Percentiles rank a stretch among this genome's conserved stretches.
Evolutionary conservation across 305 asterid genomes (phyloP).

Genomic region (Fraxinus angustifolia): DNA sequence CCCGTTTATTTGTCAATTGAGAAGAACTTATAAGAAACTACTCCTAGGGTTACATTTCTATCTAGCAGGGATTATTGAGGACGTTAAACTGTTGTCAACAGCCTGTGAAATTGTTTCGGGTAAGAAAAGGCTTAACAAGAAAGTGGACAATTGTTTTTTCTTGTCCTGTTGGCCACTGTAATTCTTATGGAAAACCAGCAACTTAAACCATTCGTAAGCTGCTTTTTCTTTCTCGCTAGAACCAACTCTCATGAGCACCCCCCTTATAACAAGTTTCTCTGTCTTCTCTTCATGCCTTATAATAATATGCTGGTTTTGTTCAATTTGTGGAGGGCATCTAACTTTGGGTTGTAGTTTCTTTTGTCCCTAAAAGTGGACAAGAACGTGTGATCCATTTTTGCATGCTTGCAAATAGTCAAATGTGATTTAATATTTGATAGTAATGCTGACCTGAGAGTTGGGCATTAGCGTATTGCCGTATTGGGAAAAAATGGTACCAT

Average conservation of each 20-base stretch:
- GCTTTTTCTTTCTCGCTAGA: not conserved
- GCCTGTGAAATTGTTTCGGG: not conserved
- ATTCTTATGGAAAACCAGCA: not conserved
- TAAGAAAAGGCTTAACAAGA: slow-evolving; percentile 1
- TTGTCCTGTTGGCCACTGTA: not conserved
- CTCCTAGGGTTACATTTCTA: not conserved
- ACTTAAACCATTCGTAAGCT: not conserved
- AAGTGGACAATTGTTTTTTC: slow-evolving; percentile 11
- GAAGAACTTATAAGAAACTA: not conserved
- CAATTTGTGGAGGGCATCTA: not conserved
- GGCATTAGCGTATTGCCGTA: not conserved
- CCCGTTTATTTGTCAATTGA: not conserved
- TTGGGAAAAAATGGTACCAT: not conserved
- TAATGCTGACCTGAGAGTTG: not conserved
- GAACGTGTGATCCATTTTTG: not conserved
- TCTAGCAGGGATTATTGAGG: not conserved
- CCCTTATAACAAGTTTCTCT: not conserved
- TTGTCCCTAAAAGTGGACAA: not conserved
- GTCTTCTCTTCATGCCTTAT: not conserved
- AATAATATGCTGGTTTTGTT: not conserved
- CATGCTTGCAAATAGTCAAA: not conserved
- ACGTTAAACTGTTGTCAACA: slow-evolving; percentile 1
- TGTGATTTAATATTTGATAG: not conserved
- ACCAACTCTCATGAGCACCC: not conserved
- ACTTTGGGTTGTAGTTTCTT: not conserved